Conservation (phyloP, 352 stramenopile genomes). For the Pythium dissotocum region DNA sequence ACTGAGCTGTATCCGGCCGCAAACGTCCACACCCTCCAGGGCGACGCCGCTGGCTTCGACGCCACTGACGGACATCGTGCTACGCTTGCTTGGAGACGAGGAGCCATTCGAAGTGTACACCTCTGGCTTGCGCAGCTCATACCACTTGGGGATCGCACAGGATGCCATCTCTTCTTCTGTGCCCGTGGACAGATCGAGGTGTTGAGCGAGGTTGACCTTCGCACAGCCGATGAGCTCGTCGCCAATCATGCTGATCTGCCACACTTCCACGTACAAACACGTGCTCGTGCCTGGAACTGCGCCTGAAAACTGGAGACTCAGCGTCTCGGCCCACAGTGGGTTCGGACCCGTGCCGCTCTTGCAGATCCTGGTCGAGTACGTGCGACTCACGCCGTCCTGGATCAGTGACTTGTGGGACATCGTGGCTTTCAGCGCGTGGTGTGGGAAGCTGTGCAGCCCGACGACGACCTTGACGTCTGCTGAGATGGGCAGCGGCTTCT, state of each 20-base stretch:
- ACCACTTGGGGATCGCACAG: slow-evolving; percentile 73
- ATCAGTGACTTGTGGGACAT: slow-evolving; percentile 42
- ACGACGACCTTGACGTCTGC: slow-evolving; percentile 63
- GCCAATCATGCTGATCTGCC: slow-evolving; percentile 71
- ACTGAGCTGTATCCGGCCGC: slow-evolving; percentile 72
- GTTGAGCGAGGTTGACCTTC: slow-evolving; percentile 78
- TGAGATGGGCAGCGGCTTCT: slow-evolving; percentile 46
- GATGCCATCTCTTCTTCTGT: slow-evolving; percentile 72
- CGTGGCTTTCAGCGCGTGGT: slow-evolving; percentile 50
- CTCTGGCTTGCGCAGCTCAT: slow-evolving; percentile 65
- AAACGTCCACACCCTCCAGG: slow-evolving; percentile 46
- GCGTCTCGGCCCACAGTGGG: slow-evolving; percentile 78
- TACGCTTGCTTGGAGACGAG: slow-evolving; percentile 23
- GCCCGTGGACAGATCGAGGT: slow-evolving; percentile 58
- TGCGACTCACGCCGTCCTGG: slow-evolving; percentile 55
- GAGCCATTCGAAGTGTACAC: slow-evolving; percentile 34
- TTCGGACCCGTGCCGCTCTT: slow-evolving; percentile 52
- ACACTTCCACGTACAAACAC: slow-evolving; percentile 76
- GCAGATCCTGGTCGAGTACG: slow-evolving; percentile 61
- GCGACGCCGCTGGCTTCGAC: slow-evolving; percentile 17
- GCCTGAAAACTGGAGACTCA: slow-evolving; percentile 75
- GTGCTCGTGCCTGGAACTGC: slow-evolving; percentile 74
- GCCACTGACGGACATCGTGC: slow-evolving; percentile 17
- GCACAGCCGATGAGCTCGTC: slow-evolving; percentile 76
- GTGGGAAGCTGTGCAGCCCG: slow-evolving; percentile 72